These are phyloP conservation scores for Brassica hybrid DNA, from an alignment of 441 rosid species.

Conservation along the genomic window DNA sequence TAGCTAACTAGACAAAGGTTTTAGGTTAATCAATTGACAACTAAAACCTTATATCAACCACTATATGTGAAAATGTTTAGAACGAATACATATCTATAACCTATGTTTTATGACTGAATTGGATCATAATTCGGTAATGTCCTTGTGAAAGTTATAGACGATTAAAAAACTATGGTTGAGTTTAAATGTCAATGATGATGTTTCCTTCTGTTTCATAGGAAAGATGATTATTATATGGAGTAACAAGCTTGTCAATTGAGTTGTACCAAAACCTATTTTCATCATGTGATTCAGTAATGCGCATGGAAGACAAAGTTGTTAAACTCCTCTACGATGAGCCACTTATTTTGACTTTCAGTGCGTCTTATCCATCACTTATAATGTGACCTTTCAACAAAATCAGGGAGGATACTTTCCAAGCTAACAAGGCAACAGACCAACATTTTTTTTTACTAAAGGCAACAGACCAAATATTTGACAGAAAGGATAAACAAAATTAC, in stretches of 20 bases:
- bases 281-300: slow-evolving; percentile 17
- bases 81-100: background rate
- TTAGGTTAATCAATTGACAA: too few relatives aligned
- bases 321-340: slow-evolving; percentile 12
- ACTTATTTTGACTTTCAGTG: slow-evolving; percentile 16
- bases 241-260: background rate
- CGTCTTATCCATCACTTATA: slow-evolving; percentile 27
- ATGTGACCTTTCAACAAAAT: background rate
- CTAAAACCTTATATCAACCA: too few relatives aligned
- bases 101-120: background rate
- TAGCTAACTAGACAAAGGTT: too few relatives aligned
- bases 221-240: background rate
- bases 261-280: slow-evolving; percentile 3
- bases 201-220: background rate
- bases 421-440: background rate
- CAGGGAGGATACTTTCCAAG: slow-evolving; percentile 6
- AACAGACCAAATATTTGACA: background rate
- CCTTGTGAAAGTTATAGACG: background rate
- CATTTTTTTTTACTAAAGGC: background rate
- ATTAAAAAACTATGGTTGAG: background rate
- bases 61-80: background rate
- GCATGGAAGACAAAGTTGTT: slow-evolving; percentile 21
- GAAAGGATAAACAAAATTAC: background rate
- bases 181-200: background rate
- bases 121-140: background rate